Conservation (phyloP, 371 early-diverging fungal species). For the Chytridiales sp. region DNA sequence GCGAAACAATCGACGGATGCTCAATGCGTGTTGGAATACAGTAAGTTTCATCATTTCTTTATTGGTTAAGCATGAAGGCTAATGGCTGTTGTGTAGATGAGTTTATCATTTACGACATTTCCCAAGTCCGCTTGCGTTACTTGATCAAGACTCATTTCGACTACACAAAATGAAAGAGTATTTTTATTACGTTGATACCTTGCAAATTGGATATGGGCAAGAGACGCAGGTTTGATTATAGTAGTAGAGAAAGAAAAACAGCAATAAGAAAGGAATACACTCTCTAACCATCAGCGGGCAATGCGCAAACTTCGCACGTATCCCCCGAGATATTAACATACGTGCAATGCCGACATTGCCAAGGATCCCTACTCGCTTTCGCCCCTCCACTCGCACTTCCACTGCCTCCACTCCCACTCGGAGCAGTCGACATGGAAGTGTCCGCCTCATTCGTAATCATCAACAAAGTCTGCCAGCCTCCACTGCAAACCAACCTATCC, state of each 20-base stretch:
- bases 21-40: conserved; percentile 30
- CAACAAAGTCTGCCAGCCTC: conserved; percentile 73
- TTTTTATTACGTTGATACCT: background rate
- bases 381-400: conserved; percentile 31
- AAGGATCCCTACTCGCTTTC: conserved; percentile 48
- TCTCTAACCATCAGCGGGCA: conserved; percentile 54
- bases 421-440: background rate
- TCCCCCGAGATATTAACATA: conserved; percentile 72
- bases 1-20: conserved; percentile 27
- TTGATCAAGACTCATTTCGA: conserved; percentile 49
- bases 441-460: conserved; percentile 52
- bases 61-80: background rate
- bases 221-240: no score
- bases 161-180: background rate
- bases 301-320: conserved; percentile 93
- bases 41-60: conserved; percentile 27
- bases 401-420: conserved; percentile 28
- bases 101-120: conserved; percentile 60
- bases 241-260: no score
- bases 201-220: no score
- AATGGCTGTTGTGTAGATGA: conserved; percentile 37
- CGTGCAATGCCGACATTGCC: conserved; percentile 93
- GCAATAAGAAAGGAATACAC: background rate
- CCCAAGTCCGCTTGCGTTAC: conserved; percentile 61
- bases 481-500: background rate